These are phyloP conservation scores for Vishniacozyma victoriae DNA, from an alignment of 768 basidiomycete genomes.

Conservation along the genomic window DNA sequence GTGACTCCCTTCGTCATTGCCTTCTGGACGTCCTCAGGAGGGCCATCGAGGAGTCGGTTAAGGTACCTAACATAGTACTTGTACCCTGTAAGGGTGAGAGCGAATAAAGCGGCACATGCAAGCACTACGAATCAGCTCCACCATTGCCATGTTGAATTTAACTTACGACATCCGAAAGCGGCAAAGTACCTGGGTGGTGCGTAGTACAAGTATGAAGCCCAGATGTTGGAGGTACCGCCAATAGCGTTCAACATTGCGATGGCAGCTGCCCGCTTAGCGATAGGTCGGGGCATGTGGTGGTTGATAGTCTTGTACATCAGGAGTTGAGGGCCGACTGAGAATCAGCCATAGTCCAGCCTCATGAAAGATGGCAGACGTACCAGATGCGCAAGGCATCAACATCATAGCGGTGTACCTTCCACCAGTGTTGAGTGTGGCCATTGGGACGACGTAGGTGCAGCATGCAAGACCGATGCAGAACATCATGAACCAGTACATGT, in stretches of 20 bases:
- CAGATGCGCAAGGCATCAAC: conserved; percentile 24
- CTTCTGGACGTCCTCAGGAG: conserved; percentile 10
- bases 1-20: conserved; percentile 26
- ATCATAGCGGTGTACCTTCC: conserved; percentile 34
- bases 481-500: conserved; percentile 28
- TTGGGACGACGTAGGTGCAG: conserved; percentile 30
- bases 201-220: conserved; percentile 27
- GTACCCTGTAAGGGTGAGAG: conserved; percentile 27
- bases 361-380: conserved; percentile 3
- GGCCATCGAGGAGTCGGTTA: conserved; percentile 32
- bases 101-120: conserved; percentile 20
- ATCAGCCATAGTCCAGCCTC: background rate
- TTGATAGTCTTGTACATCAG: conserved; percentile 40
- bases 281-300: conserved; percentile 33
- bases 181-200: conserved; percentile 25
- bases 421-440: conserved; percentile 23
- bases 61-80: conserved; percentile 28
- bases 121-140: conserved; percentile 16
- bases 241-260: conserved; percentile 39
- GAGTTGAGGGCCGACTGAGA: conserved; percentile 33
- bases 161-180: conserved; percentile 33
- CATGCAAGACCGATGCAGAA: conserved; percentile 15
- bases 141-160: background rate
- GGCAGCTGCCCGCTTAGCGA: conserved; percentile 39
- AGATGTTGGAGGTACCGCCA: conserved; percentile 37